Conservation (phyloP, 345 rosid species). For the Rhodamnia argentea region DNA sequence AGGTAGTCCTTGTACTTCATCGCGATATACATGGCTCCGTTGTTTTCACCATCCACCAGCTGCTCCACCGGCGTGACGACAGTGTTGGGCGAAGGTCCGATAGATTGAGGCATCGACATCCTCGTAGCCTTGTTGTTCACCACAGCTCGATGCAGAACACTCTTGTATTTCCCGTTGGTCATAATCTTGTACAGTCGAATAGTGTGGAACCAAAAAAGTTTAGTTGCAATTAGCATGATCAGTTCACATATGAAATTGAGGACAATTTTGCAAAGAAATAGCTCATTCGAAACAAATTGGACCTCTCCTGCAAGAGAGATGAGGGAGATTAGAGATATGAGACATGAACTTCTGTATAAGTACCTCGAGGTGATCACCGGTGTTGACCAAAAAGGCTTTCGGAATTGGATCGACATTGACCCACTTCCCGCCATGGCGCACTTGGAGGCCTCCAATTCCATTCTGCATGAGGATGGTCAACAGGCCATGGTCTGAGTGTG, state of each 20-base stretch:
- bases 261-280: no score
- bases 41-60: neutral
- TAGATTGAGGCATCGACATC: neutral
- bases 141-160: slow-evolving; percentile 1
- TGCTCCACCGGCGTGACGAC: neutral
- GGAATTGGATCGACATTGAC: slow-evolving; percentile 12
- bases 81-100: neutral
- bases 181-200: neutral
- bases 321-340: neutral
- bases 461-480: slow-evolving; percentile 32
- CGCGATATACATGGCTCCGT: slow-evolving; percentile 13
- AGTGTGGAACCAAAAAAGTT: neutral
- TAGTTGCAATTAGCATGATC: neutral
- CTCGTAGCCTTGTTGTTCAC: neutral
- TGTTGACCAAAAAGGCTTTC: slow-evolving; percentile 28
- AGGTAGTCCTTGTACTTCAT: slow-evolving; percentile 28
- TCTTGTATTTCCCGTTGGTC: slow-evolving; percentile 7
- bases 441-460: slow-evolving; percentile 30
- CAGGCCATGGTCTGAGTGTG: slow-evolving; percentile 45
- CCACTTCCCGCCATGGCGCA: slow-evolving; percentile 33
- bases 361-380: slow-evolving; percentile 5
- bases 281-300: neutral
- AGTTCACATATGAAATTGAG: no score
- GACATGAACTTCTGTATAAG: neutral
- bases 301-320: neutral